A percentile compares a stretch with the other conserved stretches of the same genome.
Evolutionary conservation across 2,329 filamentous ascomycete species (phyloP).

Genomic region (Verruconis gallopava): DNA sequence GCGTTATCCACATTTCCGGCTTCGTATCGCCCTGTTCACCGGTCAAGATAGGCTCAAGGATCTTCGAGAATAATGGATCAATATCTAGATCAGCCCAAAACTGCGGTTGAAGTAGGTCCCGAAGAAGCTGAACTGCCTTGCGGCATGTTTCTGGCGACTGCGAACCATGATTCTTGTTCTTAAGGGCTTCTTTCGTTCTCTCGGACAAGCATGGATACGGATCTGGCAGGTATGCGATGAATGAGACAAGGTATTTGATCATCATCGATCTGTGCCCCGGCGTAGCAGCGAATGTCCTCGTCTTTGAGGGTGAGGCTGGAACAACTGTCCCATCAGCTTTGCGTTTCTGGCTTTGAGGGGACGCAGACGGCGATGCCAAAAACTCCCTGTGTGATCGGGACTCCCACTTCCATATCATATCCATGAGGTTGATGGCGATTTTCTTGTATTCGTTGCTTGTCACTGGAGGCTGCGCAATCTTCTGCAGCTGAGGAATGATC

Average conservation of each 20-base stretch:
- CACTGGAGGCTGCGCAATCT: slow-evolving; percentile 72
- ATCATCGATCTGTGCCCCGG: slow-evolving; percentile 59
- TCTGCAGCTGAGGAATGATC: slow-evolving; percentile 78
- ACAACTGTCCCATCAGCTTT: slow-evolving; percentile 54
- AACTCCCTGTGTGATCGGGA: slow-evolving; percentile 58
- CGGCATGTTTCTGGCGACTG: slow-evolving; percentile 65
- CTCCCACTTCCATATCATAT: slow-evolving; percentile 87
- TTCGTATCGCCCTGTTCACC: slow-evolving; percentile 48
- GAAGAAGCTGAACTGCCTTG: slow-evolving; percentile 68
- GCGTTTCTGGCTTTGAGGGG: slow-evolving; percentile 62
- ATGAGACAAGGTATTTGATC: slow-evolving; percentile 89
- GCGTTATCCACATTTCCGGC: slow-evolving; percentile 62
- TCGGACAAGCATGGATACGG: slow-evolving; percentile 65
- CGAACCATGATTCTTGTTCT: slow-evolving; percentile 25
- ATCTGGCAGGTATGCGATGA: slow-evolving; percentile 82
- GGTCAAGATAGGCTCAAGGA: slow-evolving; percentile 72
- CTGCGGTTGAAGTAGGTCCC: slow-evolving; percentile 71
- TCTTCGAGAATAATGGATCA: slow-evolving; percentile 70
- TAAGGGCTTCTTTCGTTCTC: slow-evolving; percentile 41
- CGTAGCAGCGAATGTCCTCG: slow-evolving; percentile 25
- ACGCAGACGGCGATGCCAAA: slow-evolving; percentile 41
- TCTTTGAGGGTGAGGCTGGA: slow-evolving; percentile 37
- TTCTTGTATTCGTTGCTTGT: slow-evolving; percentile 86
- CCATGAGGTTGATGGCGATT: slow-evolving; percentile 80
- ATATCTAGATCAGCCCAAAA: slow-evolving; percentile 90